Evolutionary conservation across 2,329 filamentous ascomycete genomes (phyloP), one percentile per base, ranked within the genome.

Genomic region (Aspergillus sp.): DNA sequence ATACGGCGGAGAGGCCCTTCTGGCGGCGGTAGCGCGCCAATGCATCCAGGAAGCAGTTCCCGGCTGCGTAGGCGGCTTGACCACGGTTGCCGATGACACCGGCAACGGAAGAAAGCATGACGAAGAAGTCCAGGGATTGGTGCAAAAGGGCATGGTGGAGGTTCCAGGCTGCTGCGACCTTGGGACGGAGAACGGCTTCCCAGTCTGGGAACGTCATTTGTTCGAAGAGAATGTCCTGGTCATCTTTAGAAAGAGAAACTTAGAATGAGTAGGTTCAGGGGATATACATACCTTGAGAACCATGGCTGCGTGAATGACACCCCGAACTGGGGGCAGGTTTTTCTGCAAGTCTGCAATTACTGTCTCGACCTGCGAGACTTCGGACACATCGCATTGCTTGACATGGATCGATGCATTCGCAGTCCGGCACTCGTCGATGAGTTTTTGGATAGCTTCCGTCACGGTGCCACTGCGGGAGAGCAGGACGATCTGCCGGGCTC

Each of bases 61-160:
- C 73, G 0, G 73, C 70, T 13, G 68, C 68, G 58, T 77, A 77
- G 57, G 73, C 75, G 47, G 60, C 60, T 58, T 77, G 68, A 0
- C 68, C 70, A 0, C 65, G 62, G 10, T 59, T 72, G 2, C 73
- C 74, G 2, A 70, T 48, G 15, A 60, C 67, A 8, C 71, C 72
- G 1, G 66, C 64, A 3, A 73, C 50, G 66, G 87, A 77, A 78
- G 85, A 86, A 74, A 90, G 75, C 63, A 92, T 83, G 76, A 89
- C 83, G 69, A 92, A 73, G 54, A 87, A 84, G 68, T 90, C 76
- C 65, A 86, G 78, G 60, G 74, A 69, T 84, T 10, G 6, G 2
- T 27, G 50, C 10, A 44, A 48, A 11, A 53, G 25, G 2, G 47
- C 15, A 0, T 15, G 0, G 54, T 70, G 67, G 1, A 70, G 61